Percentiles rank a stretch among this genome's conserved stretches.
These are phyloP conservation scores for Tephrocybe sp. DNA, from an alignment of 768 basidiomycete species.

Conservation along the genomic window DNA sequence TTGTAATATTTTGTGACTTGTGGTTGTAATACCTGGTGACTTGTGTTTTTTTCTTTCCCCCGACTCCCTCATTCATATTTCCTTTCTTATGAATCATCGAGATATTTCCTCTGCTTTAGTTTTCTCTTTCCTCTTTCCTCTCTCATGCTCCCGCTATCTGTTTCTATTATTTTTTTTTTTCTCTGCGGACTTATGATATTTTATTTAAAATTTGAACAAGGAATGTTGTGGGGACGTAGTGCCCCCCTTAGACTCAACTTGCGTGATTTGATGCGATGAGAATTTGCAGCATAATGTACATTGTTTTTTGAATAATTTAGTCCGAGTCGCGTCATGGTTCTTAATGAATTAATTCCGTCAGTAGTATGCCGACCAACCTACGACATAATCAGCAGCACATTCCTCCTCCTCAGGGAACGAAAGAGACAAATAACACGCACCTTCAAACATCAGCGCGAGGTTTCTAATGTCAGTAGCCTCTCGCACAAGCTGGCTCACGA, in stretches of 20 bases:
- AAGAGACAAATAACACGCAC: slow-evolving; percentile 41
- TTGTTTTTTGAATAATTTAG: no score
- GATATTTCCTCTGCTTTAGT: no score
- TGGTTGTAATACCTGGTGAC: no score
- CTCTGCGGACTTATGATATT: not conserved
- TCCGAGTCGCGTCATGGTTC: no score
- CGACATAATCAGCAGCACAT: not conserved
- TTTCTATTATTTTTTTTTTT: not conserved
- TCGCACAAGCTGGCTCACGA: slow-evolving; percentile 89
- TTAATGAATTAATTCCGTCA: no score
- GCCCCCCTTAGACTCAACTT: not conserved
- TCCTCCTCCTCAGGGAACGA: no score
- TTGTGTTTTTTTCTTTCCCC: not conserved
- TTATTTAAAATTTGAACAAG: slow-evolving; percentile 2
- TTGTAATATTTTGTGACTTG: slow-evolving; percentile 7
- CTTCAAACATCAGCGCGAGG: slow-evolving; percentile 74
- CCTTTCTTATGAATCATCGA: no score
- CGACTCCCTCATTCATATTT: not conserved
- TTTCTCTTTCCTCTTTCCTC: no score
- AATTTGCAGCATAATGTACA: no score
- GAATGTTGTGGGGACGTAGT: not conserved
- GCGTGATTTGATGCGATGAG: no score
- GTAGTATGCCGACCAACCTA: not conserved
- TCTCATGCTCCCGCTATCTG: no score
- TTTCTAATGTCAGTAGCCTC: slow-evolving; percentile 79